Percentiles rank a stretch among this genome's conserved stretches.
phyloP scores from a whole-genome alignment of 768 basidiomycete species.

The Leccinum uliginosum region DNA sequence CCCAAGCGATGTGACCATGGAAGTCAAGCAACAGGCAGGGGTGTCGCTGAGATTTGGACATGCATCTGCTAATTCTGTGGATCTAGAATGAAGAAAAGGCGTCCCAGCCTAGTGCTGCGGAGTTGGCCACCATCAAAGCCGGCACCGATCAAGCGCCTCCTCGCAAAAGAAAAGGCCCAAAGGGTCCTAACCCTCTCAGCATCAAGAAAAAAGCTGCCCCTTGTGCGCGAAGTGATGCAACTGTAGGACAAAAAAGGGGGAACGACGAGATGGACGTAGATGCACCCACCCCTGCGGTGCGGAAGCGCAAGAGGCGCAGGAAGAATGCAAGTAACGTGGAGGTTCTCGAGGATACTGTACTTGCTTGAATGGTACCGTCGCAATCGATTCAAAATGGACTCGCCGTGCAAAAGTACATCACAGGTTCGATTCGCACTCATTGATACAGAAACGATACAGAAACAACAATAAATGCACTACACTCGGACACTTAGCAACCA shows the following conservation, averaged over 20 bases:
- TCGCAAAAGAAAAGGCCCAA: constrained; percentile 66
- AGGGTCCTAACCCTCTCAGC: constrained; percentile 89
- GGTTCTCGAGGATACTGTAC: background rate
- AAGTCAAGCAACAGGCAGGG: constrained; percentile 59
- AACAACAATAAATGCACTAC: background rate
- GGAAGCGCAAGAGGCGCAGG: constrained; percentile 25
- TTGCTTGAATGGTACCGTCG: background rate
- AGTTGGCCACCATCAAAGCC: constrained; percentile 40
- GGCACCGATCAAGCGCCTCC: constrained; percentile 32
- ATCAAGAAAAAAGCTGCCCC: constrained; percentile 76
- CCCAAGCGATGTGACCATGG: constrained; percentile 72
- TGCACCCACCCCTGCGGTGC: background rate
- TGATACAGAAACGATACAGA: background rate
- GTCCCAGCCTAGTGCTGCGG: constrained; percentile 47
- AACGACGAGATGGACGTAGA: background rate
- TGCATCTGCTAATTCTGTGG: background rate
- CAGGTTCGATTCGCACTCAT: background rate
- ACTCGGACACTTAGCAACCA: constrained; percentile 43
- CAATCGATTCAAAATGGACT: background rate
- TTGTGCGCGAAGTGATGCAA: background rate
- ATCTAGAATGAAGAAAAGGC: constrained; percentile 63
- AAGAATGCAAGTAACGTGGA: constrained; percentile 1
- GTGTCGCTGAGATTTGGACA: background rate
- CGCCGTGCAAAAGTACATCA: no score
- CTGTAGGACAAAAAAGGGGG: constrained; percentile 20